A percentile compares a stretch with the other conserved stretches of the same genome.
phyloP scores from a whole-genome alignment of 2,329 filamentous ascomycete genomes.

The Pseudogymnoascus sp. region DNA sequence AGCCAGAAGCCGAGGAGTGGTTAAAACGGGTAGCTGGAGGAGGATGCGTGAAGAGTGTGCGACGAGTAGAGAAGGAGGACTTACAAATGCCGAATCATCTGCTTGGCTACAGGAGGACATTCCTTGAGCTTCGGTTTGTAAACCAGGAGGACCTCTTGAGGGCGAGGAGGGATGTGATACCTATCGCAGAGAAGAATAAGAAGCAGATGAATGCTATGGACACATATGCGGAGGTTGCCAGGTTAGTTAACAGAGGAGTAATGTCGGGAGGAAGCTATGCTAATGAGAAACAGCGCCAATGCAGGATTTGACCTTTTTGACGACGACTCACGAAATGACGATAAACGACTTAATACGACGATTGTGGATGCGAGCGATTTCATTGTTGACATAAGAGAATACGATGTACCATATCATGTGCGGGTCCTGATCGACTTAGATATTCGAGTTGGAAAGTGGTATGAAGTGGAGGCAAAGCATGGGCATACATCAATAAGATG shows the following conservation, averaged over 20 bases:
- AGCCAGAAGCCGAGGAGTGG: conserved; percentile 96
- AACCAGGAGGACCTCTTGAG: conserved; percentile 81
- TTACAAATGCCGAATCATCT: conserved; percentile 92
- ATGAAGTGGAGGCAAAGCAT: conserved; percentile 88
- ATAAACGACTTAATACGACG: conserved; percentile 65
- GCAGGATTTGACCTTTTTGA: conserved; percentile 94
- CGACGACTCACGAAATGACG: conserved; percentile 71
- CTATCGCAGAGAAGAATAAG: conserved; percentile 91
- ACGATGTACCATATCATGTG: conserved; percentile 98
- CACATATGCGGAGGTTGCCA: conserved; percentile 92
- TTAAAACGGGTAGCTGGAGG: conserved; percentile 67
- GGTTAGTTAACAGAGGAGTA: conserved; percentile 42
- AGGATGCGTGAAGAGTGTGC: conserved; percentile 71
- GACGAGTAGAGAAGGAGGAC: conserved; percentile 82
- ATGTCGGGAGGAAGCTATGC: not conserved
- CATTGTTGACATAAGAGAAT: conserved; percentile 97
- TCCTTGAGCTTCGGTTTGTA: conserved; percentile 76
- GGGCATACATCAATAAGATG: conserved; percentile 75
- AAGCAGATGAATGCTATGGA: conserved; percentile 96
- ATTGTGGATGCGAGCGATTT: conserved; percentile 90
- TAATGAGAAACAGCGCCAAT: conserved; percentile 47
- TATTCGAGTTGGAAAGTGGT: conserved; percentile 95
- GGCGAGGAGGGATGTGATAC: conserved; percentile 76
- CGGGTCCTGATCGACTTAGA: conserved; percentile 84
- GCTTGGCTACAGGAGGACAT: conserved; percentile 79